These are phyloP conservation scores for Taiwanofungus camphoratus DNA, from an alignment of 1,284 basidiomycete genomes.

Conservation along the genomic window DNA sequence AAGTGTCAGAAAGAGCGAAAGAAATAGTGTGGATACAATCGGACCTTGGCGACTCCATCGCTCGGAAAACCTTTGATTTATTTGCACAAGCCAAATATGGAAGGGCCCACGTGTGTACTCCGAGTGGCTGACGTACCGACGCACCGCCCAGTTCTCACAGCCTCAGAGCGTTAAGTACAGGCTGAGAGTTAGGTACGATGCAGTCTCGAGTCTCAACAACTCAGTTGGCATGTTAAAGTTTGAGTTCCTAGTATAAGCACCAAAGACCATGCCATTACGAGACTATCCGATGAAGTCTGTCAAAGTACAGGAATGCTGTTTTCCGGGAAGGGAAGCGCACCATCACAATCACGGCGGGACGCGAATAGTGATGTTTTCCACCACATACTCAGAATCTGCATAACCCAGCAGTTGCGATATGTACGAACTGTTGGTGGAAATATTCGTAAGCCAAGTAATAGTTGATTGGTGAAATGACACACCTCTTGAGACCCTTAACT, in stretches of 20 bases:
- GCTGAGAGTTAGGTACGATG: no score
- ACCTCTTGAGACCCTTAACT: conserved; percentile 91
- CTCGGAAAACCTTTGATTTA: conserved; percentile 17
- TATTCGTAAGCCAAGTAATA: conserved; percentile 4
- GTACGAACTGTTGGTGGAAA: conserved; percentile 52
- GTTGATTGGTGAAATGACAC: conserved; percentile 3
- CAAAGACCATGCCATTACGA: no score
- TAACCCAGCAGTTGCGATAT: conserved; percentile 84
- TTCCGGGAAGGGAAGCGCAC: conserved; percentile 4
- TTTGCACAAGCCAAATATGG: conserved; percentile 26
- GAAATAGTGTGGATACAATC: conserved; percentile 5
- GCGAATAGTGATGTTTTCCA: conserved; percentile 84
- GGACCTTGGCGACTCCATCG: conserved; percentile 12
- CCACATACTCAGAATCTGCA: conserved; percentile 94
- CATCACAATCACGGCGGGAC: conserved; percentile 25
- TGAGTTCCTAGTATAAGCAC: no score
- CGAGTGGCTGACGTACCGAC: not conserved
- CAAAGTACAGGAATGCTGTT: not conserved
- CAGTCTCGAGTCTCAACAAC: no score
- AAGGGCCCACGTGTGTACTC: conserved; percentile 13
- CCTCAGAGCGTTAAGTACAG: no score
- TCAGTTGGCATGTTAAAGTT: no score
- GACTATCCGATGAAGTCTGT: no score
- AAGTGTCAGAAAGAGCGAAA: conserved; percentile 9
- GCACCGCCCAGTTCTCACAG: no score